Percentiles rank a stretch among this genome's conserved stretches.
These are phyloP conservation scores for Dillenia turbinata DNA, from an alignment of 164 flowering plant species.

Conservation along the genomic window DNA sequence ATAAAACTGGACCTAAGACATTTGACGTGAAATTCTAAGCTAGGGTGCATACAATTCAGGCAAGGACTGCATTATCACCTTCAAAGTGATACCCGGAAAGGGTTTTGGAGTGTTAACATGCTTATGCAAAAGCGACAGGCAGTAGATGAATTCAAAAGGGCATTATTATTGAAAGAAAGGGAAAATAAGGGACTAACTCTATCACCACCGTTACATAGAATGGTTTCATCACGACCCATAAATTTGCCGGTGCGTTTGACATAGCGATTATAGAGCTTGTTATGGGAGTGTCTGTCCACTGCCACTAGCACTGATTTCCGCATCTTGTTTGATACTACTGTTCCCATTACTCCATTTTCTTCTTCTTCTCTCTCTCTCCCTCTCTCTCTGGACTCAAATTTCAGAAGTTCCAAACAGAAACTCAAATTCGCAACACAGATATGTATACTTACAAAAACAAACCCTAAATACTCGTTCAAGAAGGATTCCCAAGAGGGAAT, in stretches of 20 bases:
- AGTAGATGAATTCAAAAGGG: not conserved
- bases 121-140: too few species aligned
- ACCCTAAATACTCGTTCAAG: too few species aligned
- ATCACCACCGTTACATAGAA: constrained; percentile 83
- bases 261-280: constrained; percentile 80
- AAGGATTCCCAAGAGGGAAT: too few species aligned
- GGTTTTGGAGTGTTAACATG: too few species aligned
- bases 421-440: not conserved
- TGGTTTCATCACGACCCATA: constrained; percentile 91
- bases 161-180: not conserved
- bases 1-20: too few species aligned
- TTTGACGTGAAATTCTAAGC: too few species aligned
- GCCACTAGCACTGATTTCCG: constrained; percentile 96
- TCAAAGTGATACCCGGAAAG: too few species aligned
- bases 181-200: constrained; percentile 31
- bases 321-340: constrained; percentile 87
- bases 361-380: too few species aligned
- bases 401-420: not conserved
- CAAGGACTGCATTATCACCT: too few species aligned
- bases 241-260: constrained; percentile 89
- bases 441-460: too few species aligned
- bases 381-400: too few species aligned
- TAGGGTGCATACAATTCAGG: too few species aligned
- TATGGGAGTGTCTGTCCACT: constrained; percentile 76
- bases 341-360: constrained; percentile 44